Evolutionary conservation across 2,329 filamentous ascomycete species (phyloP), one percentile per base, ranked within the genome.

Genomic region (Periconia sp.): DNA sequence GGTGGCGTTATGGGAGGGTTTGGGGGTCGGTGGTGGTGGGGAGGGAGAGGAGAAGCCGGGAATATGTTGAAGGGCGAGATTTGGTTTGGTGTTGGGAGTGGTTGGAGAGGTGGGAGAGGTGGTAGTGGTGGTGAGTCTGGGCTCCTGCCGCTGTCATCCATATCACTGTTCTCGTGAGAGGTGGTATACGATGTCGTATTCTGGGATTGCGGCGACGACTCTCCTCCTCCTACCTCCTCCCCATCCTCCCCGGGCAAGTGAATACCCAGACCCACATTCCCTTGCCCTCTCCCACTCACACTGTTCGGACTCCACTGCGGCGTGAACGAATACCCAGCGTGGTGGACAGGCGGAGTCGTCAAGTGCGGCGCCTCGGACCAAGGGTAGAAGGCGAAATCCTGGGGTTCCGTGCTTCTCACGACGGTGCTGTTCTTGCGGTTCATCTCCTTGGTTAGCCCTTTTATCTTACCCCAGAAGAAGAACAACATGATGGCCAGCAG

Each of bases 391-490:
- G n/a, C 14, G 2, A 31, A 46, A 17, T 14, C 3, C 10, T 27
- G n/a, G 2, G 43, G 33, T 9, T 42, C 17, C 30, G 35, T 6
- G 37, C 44, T 45, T 18, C 49, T 3, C 30, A 33, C n/a, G 31
- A 63, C 50, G 1, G 57, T 65, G 40, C 56, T 57, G 19, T 57
- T 45, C 49, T 60, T 66, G n/a, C 62, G 54, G 2, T 60, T 50
- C 8, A 66, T 50, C 41, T 69, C 65, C 14, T 66, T 57, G 47
- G 60, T 58, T 1, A 69, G 56, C 10, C 54, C 55, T 14, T 59
- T 59, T 27, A 59, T 56, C 18, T 64, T 57, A 45, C 65, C 61
- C 51, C 68, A 65, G 55, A 63, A 68, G 58, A 66, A 69, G 59
- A 68, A 61, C 7, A 68, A 56, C 0, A 64, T 52, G 9, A 59